Evolutionary conservation across 345 rosid genomes (phyloP).

Genomic region (Durio zibethinus): DNA sequence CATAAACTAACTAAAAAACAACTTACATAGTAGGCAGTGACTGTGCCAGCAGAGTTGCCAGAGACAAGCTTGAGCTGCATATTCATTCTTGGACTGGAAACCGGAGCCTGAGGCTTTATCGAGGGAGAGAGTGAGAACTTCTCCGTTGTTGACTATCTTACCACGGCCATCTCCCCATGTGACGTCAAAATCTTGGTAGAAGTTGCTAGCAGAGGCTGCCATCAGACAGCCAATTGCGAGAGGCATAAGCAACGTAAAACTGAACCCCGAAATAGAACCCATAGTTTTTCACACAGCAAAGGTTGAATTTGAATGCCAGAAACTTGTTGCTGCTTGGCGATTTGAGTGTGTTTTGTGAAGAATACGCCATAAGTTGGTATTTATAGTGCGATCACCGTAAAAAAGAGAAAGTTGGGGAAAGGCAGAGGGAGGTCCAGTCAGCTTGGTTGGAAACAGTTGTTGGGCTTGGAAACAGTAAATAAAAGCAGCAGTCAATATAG

Average conservation of each 20-base stretch:
- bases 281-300: not conserved
- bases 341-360: not conserved
- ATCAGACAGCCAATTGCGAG: not conserved
- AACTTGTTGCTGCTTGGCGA: not conserved
- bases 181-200: constrained; percentile 25
- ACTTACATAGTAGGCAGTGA: constrained; percentile 53
- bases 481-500: not conserved
- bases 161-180: constrained; percentile 46
- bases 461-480: not conserved
- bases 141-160: constrained; percentile 39
- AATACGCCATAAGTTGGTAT: not conserved
- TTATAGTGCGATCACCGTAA: not conserved
- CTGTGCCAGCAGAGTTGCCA: constrained; percentile 60
- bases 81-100: constrained; percentile 51
- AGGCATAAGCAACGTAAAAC: not conserved
- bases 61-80: constrained; percentile 58
- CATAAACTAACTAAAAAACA: not conserved
- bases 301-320: not conserved
- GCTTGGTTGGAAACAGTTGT: not conserved
- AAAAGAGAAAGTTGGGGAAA: not conserved
- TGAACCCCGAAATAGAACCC: not conserved
- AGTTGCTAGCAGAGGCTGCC: constrained; percentile 14
- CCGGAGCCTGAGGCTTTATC: constrained; percentile 53
- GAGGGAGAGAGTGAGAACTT: constrained; percentile 42
- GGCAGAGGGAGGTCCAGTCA: not conserved